Conservation (phyloP, 139 green algal genomes). For the Chlamydomonas sp. region DNA sequence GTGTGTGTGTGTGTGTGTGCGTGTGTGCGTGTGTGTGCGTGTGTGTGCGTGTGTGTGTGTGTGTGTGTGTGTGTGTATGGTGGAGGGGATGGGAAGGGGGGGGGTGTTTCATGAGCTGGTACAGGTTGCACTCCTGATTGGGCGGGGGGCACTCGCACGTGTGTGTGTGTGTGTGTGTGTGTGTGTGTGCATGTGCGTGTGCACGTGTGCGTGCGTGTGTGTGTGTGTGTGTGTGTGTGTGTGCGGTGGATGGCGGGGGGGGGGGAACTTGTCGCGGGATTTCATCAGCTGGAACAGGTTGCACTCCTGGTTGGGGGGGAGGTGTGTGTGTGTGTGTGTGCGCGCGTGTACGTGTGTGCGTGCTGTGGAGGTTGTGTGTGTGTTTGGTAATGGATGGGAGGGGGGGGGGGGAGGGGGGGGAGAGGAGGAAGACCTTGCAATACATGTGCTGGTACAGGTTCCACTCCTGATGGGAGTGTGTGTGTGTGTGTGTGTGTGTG, state of each 20-base stretch:
- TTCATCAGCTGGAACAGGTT: slow-evolving; percentile 96
- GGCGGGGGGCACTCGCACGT: not conserved
- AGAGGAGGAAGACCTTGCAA: not conserved
- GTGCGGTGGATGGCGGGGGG: too few relatives aligned
- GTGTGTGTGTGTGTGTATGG: not conserved
- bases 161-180: not conserved
- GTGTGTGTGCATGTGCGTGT: not conserved
- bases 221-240: not conserved
- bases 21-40: not conserved
- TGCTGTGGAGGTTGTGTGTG: not conserved
- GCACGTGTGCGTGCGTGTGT: not conserved
- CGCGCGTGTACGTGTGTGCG: not conserved
- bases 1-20: too few relatives aligned
- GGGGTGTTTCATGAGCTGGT: not conserved
- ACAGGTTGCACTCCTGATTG: not conserved
- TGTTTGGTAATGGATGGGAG: not conserved
- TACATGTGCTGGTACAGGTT: not conserved
- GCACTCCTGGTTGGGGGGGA: slow-evolving; percentile 74
- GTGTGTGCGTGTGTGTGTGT: not conserved
- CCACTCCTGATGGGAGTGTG: not conserved
- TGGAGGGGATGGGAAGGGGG: not conserved
- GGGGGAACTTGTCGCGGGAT: slow-evolving; percentile 34
- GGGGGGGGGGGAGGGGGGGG: too few relatives aligned
- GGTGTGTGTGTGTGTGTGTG: not conserved
- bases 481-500: not conserved